Percentiles rank a stretch among this genome's conserved stretches.
Evolutionary conservation across 345 rosid species (phyloP).

Genomic region (Eucalyptus victrix): DNA sequence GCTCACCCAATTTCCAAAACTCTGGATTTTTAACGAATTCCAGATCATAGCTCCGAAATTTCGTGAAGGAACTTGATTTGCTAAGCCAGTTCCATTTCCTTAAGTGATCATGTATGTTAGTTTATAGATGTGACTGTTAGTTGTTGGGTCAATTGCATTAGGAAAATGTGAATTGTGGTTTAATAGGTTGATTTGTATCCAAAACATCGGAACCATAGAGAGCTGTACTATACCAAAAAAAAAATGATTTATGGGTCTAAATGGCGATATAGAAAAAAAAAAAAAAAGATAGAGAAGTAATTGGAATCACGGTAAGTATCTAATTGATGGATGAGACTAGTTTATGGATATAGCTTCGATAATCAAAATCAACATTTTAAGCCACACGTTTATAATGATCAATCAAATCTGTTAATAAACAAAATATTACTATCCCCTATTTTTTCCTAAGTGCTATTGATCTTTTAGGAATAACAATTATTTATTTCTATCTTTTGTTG

Average conservation of each 20-base stretch:
- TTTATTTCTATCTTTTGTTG: not conserved
- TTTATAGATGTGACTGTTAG: not conserved
- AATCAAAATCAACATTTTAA: not conserved
- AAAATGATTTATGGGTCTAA: not conserved
- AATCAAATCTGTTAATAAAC: not conserved
- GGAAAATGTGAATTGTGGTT: not conserved
- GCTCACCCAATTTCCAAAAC: not conserved
- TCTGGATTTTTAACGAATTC: not conserved
- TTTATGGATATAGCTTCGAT: not conserved
- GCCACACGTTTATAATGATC: not conserved
- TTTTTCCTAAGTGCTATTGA: not conserved
- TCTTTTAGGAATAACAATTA: not conserved
- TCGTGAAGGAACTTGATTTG: not conserved
- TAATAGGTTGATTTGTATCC: not conserved
- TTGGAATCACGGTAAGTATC: not conserved
- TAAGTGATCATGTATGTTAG: not conserved
- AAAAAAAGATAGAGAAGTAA: fast-evolving
- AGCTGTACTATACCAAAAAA: fast-evolving
- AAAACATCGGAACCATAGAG: not conserved
- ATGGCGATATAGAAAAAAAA: fast-evolving
- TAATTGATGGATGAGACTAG: not conserved
- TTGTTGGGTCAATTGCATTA: not conserved
- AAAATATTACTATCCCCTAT: not conserved
- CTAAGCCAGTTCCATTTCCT: not conserved
- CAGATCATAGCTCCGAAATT: not conserved